Conservation (phyloP, 331 rosid species). For the Cydonia oblonga region DNA sequence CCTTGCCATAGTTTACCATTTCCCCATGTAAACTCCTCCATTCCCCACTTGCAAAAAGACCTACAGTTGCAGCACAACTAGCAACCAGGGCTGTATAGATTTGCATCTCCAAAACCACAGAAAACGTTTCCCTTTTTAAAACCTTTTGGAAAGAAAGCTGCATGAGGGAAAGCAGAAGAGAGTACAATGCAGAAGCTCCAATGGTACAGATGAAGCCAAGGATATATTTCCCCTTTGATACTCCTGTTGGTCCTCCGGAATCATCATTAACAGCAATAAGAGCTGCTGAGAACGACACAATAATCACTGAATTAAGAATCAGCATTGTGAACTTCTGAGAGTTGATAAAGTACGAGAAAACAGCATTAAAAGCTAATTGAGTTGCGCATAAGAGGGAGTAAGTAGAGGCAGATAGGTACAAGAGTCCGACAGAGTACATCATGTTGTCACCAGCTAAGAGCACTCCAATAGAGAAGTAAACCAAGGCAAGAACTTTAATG, state of each 20-base stretch:
- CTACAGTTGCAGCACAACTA: conserved; percentile 34
- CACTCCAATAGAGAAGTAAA: conserved; percentile 44
- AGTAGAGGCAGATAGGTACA: conserved; percentile 57
- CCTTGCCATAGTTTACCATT: conserved; percentile 30
- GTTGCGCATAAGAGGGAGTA: conserved; percentile 66
- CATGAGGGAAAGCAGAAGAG: conserved; percentile 57
- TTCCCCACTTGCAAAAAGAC: conserved; percentile 52
- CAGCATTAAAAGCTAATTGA: conserved; percentile 59
- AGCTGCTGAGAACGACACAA: conserved; percentile 46
- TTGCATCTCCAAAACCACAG: conserved; percentile 61
- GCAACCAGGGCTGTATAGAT: conserved; percentile 53
- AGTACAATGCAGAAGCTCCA: conserved; percentile 52
- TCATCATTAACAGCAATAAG: conserved; percentile 51
- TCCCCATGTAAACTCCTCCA: conserved; percentile 39
- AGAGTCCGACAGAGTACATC: conserved; percentile 53
- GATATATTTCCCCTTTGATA: conserved; percentile 18
- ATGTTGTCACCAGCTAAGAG: conserved; percentile 42
- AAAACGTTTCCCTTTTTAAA: conserved; percentile 46
- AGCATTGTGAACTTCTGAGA: conserved; percentile 51
- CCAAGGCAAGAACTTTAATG: conserved; percentile 9
- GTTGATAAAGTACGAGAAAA: conserved; percentile 58
- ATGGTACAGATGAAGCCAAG: conserved; percentile 38
- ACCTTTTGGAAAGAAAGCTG: conserved; percentile 50
- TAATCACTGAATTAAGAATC: conserved; percentile 42
- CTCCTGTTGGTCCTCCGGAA: conserved; percentile 23